Base-by-base conservation (phyloP, 2,329 filamentous ascomycete genomes). In the Amesomyces nigricolor region DNA sequence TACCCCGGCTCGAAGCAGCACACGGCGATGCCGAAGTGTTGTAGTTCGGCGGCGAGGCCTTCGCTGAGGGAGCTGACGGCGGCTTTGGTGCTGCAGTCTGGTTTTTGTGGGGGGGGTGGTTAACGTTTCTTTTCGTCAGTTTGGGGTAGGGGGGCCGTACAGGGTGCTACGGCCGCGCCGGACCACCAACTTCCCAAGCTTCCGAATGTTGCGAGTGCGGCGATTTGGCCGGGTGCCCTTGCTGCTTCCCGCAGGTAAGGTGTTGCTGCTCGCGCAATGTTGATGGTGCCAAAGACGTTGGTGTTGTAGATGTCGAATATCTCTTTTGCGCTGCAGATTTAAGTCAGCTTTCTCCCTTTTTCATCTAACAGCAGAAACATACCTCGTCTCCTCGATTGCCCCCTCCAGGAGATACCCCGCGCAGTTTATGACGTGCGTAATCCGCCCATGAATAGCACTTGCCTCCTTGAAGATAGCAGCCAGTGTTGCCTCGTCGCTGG, bases 281-380 rank as follows among this genome's bases (percentile, higher is more conserved):
- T 78, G 50, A 79, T 64, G 7, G 70, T 65, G 2, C 78, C 79
- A 58, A 81, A 77, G 30, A 82, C 75, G 54, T 83, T 82, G 32
- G 77, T 78, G 62, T 77, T 72, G 64, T 79, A 80, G 10, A 65
- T 60, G 2, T 68, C 64, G 10, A 66, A 67, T 22, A 72, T 62
- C 57, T 76, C 73, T 37, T 72, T 61, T 26, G 62, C 56, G 35
- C 62, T 66, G 5, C 30, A 26, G 22, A 26, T 26, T 26, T 5
- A 4, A 26, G 22, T 26, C 22, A 26, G 6, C 17, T 19, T 19
- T 10, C n/a, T 16, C 9, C 9, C 1, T 9, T 55, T 17, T 26
- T 53, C 22, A 53, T 22, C 26, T 14, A 10, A 30, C 1, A 40
- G 30, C 16, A 16, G 35, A 3, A 39, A 5, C 10, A 22, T n/a